phyloP scores from a whole-genome alignment of 2,329 filamentous ascomycete species.

The Colletotrichum spaethianum region DNA sequence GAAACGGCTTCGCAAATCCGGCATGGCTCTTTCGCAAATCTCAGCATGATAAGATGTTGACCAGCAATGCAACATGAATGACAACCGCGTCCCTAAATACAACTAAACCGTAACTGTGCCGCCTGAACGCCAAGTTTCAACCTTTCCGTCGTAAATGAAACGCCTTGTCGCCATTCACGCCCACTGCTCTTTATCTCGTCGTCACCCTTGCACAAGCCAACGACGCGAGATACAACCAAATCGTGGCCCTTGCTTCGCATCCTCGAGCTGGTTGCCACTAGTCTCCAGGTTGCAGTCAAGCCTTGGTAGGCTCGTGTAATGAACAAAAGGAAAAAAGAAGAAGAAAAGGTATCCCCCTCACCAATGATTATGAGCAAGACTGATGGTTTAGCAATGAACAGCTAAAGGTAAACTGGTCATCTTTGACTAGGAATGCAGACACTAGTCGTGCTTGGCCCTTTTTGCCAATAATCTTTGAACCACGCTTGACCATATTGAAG shows the following conservation, averaged over 20 bases:
- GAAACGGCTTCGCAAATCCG: conserved; percentile 41
- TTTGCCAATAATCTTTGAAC: not conserved
- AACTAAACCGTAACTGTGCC: conserved; percentile 43
- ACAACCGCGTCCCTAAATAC: conserved; percentile 40
- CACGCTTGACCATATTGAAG: not conserved
- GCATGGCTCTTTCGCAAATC: conserved; percentile 41
- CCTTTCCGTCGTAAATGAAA: conserved; percentile 38
- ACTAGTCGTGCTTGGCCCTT: not conserved
- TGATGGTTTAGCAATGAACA: conserved; percentile 2
- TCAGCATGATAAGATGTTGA: conserved; percentile 44
- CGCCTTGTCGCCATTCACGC: conserved; percentile 33
- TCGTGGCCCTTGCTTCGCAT: conserved; percentile 6
- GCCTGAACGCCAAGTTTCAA: conserved; percentile 40
- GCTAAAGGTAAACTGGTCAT: not conserved
- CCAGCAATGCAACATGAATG: conserved; percentile 43
- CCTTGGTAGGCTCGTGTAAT: not conserved
- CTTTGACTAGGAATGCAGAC: not conserved
- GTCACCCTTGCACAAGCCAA: conserved; percentile 19
- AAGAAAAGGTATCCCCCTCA: not conserved
- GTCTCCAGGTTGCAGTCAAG: not conserved
- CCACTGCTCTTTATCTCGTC: conserved; percentile 19
- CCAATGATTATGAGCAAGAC: not conserved
- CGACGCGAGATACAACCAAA: conserved; percentile 6
- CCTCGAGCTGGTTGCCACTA: not conserved
- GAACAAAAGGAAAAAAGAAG: not conserved